Conservation (phyloP, 371 early-diverging fungal species). For the Actinomortierella wolfii region DNA sequence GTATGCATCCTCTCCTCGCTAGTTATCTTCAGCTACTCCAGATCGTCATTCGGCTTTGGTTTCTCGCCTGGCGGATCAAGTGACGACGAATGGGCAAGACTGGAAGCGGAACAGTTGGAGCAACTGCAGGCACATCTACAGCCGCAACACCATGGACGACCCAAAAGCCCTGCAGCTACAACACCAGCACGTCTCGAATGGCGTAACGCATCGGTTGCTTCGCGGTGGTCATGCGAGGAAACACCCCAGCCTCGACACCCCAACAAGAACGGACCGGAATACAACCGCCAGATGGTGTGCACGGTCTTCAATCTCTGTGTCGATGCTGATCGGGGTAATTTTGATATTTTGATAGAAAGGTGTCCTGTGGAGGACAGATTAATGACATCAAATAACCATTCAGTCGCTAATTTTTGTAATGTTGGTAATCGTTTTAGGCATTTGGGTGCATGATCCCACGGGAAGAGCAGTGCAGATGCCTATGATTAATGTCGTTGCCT, state of each 20-base stretch:
- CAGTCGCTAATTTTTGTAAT: neutral
- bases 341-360: neutral
- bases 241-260: no score
- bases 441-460: slow-evolving; percentile 24
- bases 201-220: slow-evolving; percentile 17
- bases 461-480: slow-evolving; percentile 18
- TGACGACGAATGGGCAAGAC: slow-evolving; percentile 26
- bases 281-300: slow-evolving; percentile 29
- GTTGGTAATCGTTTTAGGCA: slow-evolving; percentile 13
- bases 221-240: slow-evolving; percentile 12
- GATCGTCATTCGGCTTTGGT: slow-evolving; percentile 15
- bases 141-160: no score
- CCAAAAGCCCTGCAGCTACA: slow-evolving; percentile 7
- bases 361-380: neutral
- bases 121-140: no score
- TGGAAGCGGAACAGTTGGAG: slow-evolving; percentile 8
- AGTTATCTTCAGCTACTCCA: slow-evolving; percentile 31
- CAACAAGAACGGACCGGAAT: slow-evolving; percentile 11
- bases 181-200: slow-evolving; percentile 7
- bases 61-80: slow-evolving; percentile 4
- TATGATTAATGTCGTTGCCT: slow-evolving; percentile 32
- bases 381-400: neutral
- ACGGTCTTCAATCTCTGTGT: slow-evolving; percentile 37
- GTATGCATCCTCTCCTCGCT: slow-evolving; percentile 18
- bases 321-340: slow-evolving; percentile 36